Percentiles rank a stretch among this genome's conserved stretches.
Evolutionary conservation across 2,329 filamentous ascomycete species (phyloP).

Genomic region (Diplodia corticola): DNA sequence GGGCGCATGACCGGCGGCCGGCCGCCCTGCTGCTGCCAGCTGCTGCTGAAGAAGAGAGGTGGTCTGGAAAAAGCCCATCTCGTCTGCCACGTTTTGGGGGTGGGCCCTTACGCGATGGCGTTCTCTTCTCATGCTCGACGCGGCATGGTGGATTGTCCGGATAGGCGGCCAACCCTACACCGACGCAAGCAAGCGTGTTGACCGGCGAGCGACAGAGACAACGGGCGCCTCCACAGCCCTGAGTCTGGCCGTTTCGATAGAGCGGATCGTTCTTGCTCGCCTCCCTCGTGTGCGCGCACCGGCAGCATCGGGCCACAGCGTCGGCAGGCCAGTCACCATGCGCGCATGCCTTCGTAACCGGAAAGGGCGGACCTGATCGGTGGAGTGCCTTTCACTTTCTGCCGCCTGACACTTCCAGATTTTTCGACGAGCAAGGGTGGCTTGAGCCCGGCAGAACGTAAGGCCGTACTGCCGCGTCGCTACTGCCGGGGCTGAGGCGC

Average conservation of each 20-base stretch:
- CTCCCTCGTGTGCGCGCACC: neutral
- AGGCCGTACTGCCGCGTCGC: slow-evolving; percentile 4
- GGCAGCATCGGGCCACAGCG: neutral
- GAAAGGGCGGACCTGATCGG: neutral
- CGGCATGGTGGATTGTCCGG: neutral
- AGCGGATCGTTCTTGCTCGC: neutral
- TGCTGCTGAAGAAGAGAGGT: neutral
- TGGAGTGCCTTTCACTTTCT: neutral
- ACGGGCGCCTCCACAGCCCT: slow-evolving; percentile 6
- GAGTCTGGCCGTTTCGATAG: neutral
- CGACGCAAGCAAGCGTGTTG: neutral
- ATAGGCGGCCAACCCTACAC: neutral
- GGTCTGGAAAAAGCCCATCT: neutral
- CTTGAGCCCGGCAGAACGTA: neutral
- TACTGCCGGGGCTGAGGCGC: neutral
- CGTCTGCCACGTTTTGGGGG: slow-evolving; percentile 1
- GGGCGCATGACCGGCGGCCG: neutral
- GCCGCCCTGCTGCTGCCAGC: no score
- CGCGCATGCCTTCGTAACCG: slow-evolving; percentile 1
- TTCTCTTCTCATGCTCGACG: neutral
- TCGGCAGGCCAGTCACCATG: neutral
- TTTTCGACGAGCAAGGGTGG: slow-evolving; percentile 1
- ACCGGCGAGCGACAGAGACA: neutral
- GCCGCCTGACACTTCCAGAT: slow-evolving; percentile 10
- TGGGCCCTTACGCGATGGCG: neutral